A percentile compares a stretch with the other conserved stretches of the same genome.
phyloP scores from a whole-genome alignment of 164 flowering plant species.

The Litsea cubeba region DNA sequence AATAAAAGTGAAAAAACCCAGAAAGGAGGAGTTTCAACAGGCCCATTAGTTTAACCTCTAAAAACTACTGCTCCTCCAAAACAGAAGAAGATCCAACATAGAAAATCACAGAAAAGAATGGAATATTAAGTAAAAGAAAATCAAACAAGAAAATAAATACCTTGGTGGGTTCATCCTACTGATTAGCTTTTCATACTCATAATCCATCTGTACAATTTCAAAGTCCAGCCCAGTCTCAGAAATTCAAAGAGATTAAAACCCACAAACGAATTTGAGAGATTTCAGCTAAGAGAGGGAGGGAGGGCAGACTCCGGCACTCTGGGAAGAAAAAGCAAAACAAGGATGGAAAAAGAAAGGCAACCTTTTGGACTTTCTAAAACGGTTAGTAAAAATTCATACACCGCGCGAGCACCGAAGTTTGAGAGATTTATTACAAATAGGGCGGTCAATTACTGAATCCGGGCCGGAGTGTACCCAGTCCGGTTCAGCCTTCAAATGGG shows the following conservation, averaged over 20 bases:
- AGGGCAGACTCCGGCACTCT: not conserved
- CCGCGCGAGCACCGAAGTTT: too few species aligned
- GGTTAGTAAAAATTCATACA: too few species aligned
- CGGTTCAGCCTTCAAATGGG: too few species aligned
- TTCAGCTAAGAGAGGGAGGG: not conserved
- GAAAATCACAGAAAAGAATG: not conserved
- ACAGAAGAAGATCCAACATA: not conserved
- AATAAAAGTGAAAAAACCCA: not conserved
- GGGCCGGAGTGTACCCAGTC: too few species aligned
- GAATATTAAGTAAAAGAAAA: not conserved
- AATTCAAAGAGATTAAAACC: not conserved
- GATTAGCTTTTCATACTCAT: slow-evolving; percentile 47
- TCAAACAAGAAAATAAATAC: slow-evolving; percentile 16
- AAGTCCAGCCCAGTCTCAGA: not conserved
- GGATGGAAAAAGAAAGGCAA: too few species aligned
- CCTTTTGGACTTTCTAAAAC: too few species aligned
- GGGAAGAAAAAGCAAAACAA: not conserved
- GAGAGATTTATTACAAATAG: too few species aligned
- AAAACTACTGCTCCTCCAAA: not conserved
- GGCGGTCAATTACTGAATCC: too few species aligned
- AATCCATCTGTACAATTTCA: slow-evolving; percentile 31
- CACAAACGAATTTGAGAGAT: not conserved
- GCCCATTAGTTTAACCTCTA: not conserved
- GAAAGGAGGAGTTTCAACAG: not conserved
- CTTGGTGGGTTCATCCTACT: slow-evolving; percentile 58